phyloP scores from a whole-genome alignment of 2,329 filamentous ascomycete species.

The Pseudohalonectria lignicola region DNA sequence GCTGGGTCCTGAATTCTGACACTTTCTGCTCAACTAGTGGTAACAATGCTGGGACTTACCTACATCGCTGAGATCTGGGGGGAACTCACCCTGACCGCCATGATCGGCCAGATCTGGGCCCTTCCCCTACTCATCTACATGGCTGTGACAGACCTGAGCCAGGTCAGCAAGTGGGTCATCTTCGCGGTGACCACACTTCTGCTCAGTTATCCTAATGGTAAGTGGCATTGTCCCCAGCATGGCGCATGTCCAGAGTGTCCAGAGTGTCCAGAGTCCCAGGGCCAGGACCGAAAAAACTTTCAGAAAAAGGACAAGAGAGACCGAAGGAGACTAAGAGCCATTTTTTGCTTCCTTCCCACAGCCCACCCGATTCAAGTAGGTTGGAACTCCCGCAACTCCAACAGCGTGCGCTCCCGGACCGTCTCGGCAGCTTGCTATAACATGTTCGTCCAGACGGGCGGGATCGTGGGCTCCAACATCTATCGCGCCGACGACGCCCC shows the following conservation, averaged over 20 bases:
- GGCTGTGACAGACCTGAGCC: constrained; percentile 23
- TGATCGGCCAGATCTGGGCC: constrained; percentile 45
- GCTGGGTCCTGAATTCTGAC: not conserved
- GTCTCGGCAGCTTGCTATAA: constrained; percentile 56
- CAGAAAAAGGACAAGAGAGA: not conserved
- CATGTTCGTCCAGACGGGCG: constrained; percentile 33
- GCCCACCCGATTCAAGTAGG: constrained; percentile 35
- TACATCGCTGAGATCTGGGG: constrained; percentile 32
- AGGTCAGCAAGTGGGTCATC: constrained; percentile 27
- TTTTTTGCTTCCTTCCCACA: constrained; percentile 7
- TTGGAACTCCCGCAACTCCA: constrained; percentile 45
- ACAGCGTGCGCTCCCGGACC: constrained; percentile 48
- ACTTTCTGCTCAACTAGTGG: constrained; percentile 14
- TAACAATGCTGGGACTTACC: constrained; percentile 23
- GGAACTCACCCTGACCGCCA: constrained; percentile 35
- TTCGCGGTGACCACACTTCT: constrained; percentile 29
- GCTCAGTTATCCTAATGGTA: constrained; percentile 28
- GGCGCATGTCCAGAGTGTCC: constrained; percentile 6
- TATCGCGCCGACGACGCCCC: constrained; percentile 28
- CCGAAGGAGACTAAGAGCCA: not conserved
- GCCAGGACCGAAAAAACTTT: no score
- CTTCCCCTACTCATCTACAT: constrained; percentile 47
- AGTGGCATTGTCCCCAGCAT: constrained; percentile 6
- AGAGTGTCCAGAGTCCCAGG: no score
- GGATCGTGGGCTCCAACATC: constrained; percentile 28